Evolutionary conservation across 129 eudicot species (phyloP).

Genomic region (Flaveria sonorensis): DNA sequence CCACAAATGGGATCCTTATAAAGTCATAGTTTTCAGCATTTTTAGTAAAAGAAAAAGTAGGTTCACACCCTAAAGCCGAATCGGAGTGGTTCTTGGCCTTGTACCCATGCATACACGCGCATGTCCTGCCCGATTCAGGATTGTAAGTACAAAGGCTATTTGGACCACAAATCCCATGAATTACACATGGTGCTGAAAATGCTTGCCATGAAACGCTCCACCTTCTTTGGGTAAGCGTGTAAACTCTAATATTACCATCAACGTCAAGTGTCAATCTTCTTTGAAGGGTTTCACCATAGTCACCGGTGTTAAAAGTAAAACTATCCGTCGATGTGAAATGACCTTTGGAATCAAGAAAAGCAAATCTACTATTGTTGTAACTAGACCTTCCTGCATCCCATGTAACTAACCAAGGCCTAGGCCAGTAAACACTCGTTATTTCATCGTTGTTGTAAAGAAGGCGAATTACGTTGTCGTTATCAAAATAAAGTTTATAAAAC

Average conservation of each 20-base stretch:
- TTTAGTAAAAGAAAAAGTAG: conserved; percentile 8
- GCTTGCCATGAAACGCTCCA: conserved; percentile 52
- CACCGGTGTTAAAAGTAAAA: conserved; percentile 23
- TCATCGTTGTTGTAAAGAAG: conserved; percentile 42
- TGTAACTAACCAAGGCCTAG: conserved; percentile 30
- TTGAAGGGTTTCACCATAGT: conserved; percentile 32
- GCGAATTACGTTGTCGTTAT: conserved; percentile 43
- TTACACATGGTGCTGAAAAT: conserved; percentile 14
- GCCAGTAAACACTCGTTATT: conserved; percentile 40
- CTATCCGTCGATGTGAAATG: conserved; percentile 42
- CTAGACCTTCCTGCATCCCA: conserved; percentile 35
- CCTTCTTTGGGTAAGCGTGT: conserved; percentile 33
- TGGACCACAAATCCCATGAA: conserved; percentile 46
- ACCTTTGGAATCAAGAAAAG: conserved; percentile 43
- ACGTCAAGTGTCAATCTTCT: conserved; percentile 45
- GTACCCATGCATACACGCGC: conserved; percentile 40
- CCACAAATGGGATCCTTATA: conserved; percentile 22
- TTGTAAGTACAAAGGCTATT: conserved; percentile 28
- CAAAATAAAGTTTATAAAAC: conserved; percentile 43
- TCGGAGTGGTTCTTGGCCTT: conserved; percentile 28
- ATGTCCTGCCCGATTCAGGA: conserved; percentile 26
- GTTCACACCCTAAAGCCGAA: conserved; percentile 24
- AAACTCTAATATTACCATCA: conserved; percentile 46
- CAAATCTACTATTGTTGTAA: conserved; percentile 38
- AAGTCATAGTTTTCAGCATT: conserved; percentile 14